Base-by-base conservation (phyloP, 768 basidiomycete species). In the Lepiota venenata region DNA sequence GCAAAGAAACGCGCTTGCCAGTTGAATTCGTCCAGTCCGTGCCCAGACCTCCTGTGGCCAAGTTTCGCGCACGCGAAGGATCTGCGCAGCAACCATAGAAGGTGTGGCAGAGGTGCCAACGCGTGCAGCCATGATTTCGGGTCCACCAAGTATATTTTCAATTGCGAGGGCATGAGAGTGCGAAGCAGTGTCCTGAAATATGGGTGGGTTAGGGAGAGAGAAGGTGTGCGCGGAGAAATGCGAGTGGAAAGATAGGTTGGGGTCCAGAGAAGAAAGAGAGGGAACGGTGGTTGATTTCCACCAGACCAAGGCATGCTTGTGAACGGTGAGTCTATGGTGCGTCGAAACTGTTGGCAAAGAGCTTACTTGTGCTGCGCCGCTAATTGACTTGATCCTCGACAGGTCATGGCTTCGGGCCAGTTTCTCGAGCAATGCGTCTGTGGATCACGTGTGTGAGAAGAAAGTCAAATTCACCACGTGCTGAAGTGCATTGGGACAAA, bases 231-330 rank as follows among this genome's bases (percentile, higher is more conserved):
- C 71, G 1, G 80, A 77, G 53, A 92, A 85, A 61, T 90, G 89
- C 1, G 79, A 70, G 61, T 87, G 81, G 6, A 92, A 69, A 0
- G 86, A 82, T n/a, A 82, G 67, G 58, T 82, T 80, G 2, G 89
- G 82, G 63, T 91, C 87, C 47, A 92, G 74, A 15, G 83, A 79
- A 20, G 87, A 87, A 50, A 93, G 74, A 7, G 83, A 84, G 12
- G 85, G 83, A 11, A 88, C 79, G 9, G 88, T 80, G 7, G 84
- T 86, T 1, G 87, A 84, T 70, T 89, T 90, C 88, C 90, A 92
- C 88, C 89, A 92, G 38, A 93, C 90, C 16, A 91, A 74, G 2
- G 88, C 87, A 64, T 87, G 84, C 83, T 77, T 52, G 3, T 36
- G 42, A 37, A 47, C 74, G 56, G 22, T 36, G 40, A 12, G 38